Evolutionary conservation across 345 rosid species (phyloP).

Genomic region (Corymbia maculata): DNA sequence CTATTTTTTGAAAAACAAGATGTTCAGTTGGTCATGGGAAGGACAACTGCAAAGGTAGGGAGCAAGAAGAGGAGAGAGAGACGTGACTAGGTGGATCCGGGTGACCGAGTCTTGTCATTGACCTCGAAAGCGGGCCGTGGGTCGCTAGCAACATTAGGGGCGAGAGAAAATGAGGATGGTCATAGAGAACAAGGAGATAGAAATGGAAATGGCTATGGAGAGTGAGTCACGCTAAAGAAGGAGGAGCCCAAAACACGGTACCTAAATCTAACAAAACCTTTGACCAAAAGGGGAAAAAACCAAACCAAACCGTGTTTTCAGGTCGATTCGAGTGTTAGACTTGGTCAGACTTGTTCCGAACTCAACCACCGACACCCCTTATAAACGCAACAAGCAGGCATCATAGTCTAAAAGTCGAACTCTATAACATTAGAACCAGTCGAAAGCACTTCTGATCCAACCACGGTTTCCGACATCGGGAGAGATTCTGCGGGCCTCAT

Average conservation of each 20-base stretch:
- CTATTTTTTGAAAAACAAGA: no score
- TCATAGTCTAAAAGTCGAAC: not conserved
- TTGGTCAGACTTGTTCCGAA: not conserved
- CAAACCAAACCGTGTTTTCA: not conserved
- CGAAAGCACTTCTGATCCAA: not conserved
- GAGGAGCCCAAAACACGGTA: no score
- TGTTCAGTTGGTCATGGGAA: not conserved
- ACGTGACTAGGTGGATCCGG: not conserved
- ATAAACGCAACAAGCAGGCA: not conserved
- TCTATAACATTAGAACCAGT: not conserved
- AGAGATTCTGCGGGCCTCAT: not conserved
- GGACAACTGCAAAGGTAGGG: not conserved
- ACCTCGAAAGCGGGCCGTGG: not conserved
- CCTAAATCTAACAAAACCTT: no score
- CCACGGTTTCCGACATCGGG: not conserved
- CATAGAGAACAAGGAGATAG: not conserved
- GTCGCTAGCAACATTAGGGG: not conserved
- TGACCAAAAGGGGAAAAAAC: not conserved
- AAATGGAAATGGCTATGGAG: no score
- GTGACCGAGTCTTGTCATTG: not conserved
- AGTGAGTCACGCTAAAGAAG: not conserved
- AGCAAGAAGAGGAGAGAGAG: accelerated
- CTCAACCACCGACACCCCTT: not conserved
- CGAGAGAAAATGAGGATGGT: not conserved
- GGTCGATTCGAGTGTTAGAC: no score